Evolutionary conservation across 2,329 filamentous ascomycete species (phyloP).

Genomic region (Chrysoporthe puriensis): DNA sequence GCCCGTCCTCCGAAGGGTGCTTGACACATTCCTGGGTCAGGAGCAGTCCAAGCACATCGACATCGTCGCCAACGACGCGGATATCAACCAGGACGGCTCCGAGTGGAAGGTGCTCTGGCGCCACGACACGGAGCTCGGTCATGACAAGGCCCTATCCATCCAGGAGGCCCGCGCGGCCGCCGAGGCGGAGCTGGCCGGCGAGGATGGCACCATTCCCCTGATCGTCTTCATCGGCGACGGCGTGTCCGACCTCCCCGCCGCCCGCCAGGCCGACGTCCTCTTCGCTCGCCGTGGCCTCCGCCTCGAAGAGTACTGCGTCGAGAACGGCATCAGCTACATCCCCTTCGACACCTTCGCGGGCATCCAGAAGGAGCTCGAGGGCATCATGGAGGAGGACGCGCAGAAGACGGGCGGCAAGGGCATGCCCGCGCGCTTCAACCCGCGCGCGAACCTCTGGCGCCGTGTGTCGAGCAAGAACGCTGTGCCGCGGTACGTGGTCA

Average conservation of each 20-base stretch:
- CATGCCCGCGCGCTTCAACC: slow-evolving; percentile 65
- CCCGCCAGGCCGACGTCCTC: slow-evolving; percentile 68
- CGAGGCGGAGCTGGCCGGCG: slow-evolving; percentile 56
- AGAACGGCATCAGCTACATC: slow-evolving; percentile 63
- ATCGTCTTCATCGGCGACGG: slow-evolving; percentile 74
- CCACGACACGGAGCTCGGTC: slow-evolving; percentile 66
- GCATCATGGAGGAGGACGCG: slow-evolving; percentile 62
- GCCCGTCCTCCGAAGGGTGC: slow-evolving; percentile 62
- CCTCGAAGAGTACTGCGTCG: slow-evolving; percentile 68
- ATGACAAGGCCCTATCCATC: slow-evolving; percentile 69
- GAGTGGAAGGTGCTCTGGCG: slow-evolving; percentile 70
- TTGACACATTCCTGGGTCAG: slow-evolving; percentile 68
- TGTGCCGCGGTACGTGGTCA: slow-evolving; percentile 42
- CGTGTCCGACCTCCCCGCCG: slow-evolving; percentile 68
- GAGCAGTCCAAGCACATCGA: slow-evolving; percentile 62
- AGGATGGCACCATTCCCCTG: slow-evolving; percentile 65
- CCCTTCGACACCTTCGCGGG: slow-evolving; percentile 69
- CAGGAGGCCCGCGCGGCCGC: slow-evolving; percentile 61
- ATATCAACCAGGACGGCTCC: slow-evolving; percentile 60
- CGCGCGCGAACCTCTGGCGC: slow-evolving; percentile 70
- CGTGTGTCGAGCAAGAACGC: slow-evolving; percentile 61
- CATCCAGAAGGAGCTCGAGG: slow-evolving; percentile 63
- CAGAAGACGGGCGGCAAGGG: slow-evolving; percentile 63
- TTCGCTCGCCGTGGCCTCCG: slow-evolving; percentile 68
- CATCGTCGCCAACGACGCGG: slow-evolving; percentile 70